These are phyloP conservation scores for Globisporangium megalacanthum DNA, from an alignment of 352 stramenopile species.

Conservation along the genomic window DNA sequence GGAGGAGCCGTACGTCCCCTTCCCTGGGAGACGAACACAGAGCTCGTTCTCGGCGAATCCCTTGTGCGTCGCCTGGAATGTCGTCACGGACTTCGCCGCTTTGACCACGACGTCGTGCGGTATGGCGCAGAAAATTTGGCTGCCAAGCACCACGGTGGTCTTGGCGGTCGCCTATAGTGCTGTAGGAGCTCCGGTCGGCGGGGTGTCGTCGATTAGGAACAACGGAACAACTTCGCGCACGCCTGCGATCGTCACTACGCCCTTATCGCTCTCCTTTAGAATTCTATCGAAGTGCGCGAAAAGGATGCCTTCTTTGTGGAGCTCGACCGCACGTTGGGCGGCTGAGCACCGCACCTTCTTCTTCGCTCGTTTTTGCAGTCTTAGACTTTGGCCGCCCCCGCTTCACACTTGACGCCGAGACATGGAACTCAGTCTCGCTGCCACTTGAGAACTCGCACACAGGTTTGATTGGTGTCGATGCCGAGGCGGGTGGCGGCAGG, in stretches of 20 bases:
- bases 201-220: not conserved
- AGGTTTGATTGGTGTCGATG: no score
- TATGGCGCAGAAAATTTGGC: not conserved
- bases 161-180: not conserved
- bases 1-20: not conserved
- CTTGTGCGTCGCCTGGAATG: not conserved
- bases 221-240: not conserved
- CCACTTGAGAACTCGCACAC: not conserved
- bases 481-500: no score
- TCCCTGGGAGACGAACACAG: not conserved
- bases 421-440: not conserved
- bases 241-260: not conserved
- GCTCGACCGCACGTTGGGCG: not conserved
- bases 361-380: not conserved
- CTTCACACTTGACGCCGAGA: not conserved
- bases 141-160: not conserved
- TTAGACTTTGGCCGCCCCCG: not conserved
- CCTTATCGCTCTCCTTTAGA: not conserved
- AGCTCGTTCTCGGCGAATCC: not conserved
- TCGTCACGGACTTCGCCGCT: not conserved
- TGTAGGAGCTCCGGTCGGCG: not conserved
- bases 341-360: not conserved
- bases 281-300: not conserved
- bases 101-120: not conserved
- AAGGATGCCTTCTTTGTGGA: not conserved